A percentile compares a stretch with the other conserved stretches of the same genome.
phyloP scores from a whole-genome alignment of 768 basidiomycete genomes.

The Mycena alexandri region DNA sequence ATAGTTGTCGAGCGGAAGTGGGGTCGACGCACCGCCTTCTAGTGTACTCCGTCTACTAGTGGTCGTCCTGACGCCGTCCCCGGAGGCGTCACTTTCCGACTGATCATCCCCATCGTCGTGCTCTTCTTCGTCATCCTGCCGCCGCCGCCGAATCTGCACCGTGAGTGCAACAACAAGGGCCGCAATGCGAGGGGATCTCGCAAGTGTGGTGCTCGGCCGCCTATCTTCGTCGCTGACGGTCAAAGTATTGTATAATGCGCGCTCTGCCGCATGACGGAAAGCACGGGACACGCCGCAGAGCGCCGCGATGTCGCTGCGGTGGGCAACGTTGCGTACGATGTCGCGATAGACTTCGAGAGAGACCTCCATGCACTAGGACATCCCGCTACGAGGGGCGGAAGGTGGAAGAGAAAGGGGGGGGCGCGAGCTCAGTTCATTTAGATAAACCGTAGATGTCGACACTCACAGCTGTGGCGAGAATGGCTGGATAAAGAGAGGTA shows the following conservation, averaged over 20 bases:
- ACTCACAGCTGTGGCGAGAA: constrained; percentile 9
- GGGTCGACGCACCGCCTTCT: neutral
- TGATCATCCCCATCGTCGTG: constrained; percentile 33
- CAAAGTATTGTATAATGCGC: constrained; percentile 70
- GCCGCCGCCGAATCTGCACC: constrained; percentile 55
- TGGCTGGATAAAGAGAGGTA: neutral
- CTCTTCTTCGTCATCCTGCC: constrained; percentile 44
- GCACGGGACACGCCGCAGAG: constrained; percentile 70
- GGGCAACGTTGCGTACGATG: constrained; percentile 66
- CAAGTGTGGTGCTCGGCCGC: constrained; percentile 62
- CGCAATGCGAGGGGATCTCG: constrained; percentile 61
- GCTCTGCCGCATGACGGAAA: constrained; percentile 68
- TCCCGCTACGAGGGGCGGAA: constrained; percentile 8
- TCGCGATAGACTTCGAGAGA: constrained; percentile 70
- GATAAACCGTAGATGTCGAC: neutral
- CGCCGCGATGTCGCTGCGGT: constrained; percentile 64
- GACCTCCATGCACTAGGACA: constrained; percentile 60
- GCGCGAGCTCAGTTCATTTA: constrained; percentile 7
- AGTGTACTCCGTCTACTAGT: neutral
- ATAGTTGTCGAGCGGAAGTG: constrained; percentile 51
- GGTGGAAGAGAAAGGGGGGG: neutral
- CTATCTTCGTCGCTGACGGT: constrained; percentile 56
- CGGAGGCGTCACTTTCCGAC: constrained; percentile 29
- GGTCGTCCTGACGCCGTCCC: neutral
- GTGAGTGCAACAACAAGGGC: constrained; percentile 66